Evolutionary conservation across 768 basidiomycete species (phyloP), one percentile per base, ranked within the genome.

Genomic region (Russula sp.): DNA sequence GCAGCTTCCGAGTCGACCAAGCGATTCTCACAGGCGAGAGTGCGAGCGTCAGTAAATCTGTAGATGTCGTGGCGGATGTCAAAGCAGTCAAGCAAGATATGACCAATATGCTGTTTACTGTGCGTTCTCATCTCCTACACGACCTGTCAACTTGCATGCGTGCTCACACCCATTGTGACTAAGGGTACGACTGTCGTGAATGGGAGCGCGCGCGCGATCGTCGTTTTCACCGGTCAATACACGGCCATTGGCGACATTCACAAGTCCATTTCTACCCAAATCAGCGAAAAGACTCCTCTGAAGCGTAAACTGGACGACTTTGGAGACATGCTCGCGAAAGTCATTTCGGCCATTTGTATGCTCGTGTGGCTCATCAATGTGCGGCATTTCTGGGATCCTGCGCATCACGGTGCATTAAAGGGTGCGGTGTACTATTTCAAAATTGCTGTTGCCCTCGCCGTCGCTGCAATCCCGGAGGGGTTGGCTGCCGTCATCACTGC

Each of bases 381-480:
- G 68, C 86, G 90, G 54, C 93, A 99, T 75, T 99, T 99, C 75
- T 87, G 83, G 82, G 96, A 99, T 70, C 93, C 96, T 4, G 83
- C 90, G 29, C 96, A 99, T 71, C 90, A 89, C 66, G 91, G 95
- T 52, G 84, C 76, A 49, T 78, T 98, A 69, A 93, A 93, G 72
- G 96, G 96, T 45, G 96, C 96, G 0, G 84, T 99, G 56, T 98
- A 98, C 74, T 99, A 99, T 76, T 92, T 99, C 82, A 99, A 99
- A 77, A 98, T 99, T 71, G 96, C 96, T 39, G 97, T 99, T 47
- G 94, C 97, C 5, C 79, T 99, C 48, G 96, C 97, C n/a, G 96
- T 99, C 43, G 96, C 96, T 60, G 96, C 96, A 43, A 99, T 98
- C 70, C 96, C 97, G 0, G 96, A 99, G 75, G 96, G 96, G 61